phyloP scores from a whole-genome alignment of 1,284 basidiomycete species.

The Anthracocystis panici-leucophaei region DNA sequence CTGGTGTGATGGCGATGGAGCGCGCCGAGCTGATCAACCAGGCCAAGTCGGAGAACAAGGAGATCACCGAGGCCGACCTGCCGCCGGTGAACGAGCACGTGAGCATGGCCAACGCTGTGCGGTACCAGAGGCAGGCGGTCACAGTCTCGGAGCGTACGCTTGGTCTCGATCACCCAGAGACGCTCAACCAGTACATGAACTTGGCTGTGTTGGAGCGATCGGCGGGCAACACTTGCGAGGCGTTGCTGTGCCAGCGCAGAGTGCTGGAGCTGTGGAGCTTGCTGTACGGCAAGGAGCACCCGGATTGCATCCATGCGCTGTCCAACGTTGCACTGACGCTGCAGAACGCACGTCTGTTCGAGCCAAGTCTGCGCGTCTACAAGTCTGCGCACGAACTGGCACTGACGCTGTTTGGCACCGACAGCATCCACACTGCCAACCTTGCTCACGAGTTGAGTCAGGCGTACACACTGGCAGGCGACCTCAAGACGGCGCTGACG shows the following conservation, averaged over 20 bases:
- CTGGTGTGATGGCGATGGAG: conserved; percentile 47
- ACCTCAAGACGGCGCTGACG: conserved; percentile 64
- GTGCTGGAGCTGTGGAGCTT: conserved; percentile 73
- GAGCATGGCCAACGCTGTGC: conserved; percentile 71
- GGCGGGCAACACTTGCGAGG: conserved; percentile 70
- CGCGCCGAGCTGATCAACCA: conserved; percentile 48
- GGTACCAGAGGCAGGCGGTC: conserved; percentile 74
- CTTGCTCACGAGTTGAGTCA: conserved; percentile 67
- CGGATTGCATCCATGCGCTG: conserved; percentile 72
- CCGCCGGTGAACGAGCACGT: conserved; percentile 67
- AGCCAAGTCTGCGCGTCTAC: conserved; percentile 58
- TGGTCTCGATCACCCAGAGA: conserved; percentile 74
- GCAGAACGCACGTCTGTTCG: conserved; percentile 60
- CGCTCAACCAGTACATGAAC: conserved; percentile 74
- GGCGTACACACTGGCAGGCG: conserved; percentile 63
- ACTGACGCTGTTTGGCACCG: conserved; percentile 58
- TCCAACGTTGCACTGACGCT: conserved; percentile 69
- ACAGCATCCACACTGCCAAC: conserved; percentile 67
- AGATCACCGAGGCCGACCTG: conserved; percentile 49
- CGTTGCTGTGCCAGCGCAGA: conserved; percentile 73
- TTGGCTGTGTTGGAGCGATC: conserved; percentile 74
- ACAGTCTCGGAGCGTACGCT: conserved; percentile 74
- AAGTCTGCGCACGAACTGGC: conserved; percentile 59
- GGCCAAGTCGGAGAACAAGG: conserved; percentile 55
- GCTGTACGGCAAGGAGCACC: conserved; percentile 73